Evolutionary conservation across 2,329 filamentous ascomycete genomes (phyloP).

Genomic region (Macrophomina tecta): DNA sequence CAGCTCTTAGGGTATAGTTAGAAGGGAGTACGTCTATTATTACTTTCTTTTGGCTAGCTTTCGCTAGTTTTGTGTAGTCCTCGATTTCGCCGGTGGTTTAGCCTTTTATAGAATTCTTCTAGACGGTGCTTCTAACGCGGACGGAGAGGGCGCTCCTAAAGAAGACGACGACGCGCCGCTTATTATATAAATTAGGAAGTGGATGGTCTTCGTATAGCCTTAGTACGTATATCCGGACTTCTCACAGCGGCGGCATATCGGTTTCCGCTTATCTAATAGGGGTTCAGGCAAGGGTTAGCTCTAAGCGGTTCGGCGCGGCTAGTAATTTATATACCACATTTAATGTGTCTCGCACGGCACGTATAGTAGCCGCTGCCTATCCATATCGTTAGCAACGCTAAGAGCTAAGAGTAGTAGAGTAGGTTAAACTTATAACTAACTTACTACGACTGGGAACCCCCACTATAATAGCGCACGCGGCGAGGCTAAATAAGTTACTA

Average conservation of each 20-base stretch:
- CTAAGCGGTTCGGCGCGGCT: too few species aligned
- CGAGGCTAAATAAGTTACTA: too few species aligned
- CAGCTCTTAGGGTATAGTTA: constrained; percentile 26
- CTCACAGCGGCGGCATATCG: constrained; percentile 30
- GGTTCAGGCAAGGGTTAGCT: neutral
- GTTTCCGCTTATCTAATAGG: constrained; percentile 30
- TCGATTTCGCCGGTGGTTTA: too few species aligned
- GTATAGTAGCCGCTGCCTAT: constrained; percentile 26
- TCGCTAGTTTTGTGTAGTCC: neutral
- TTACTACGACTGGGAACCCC: constrained; percentile 27
- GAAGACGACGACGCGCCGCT: constrained; percentile 6
- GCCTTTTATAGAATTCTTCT: neutral
- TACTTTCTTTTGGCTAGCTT: constrained; percentile 5
- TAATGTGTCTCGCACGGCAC: constrained; percentile 26
- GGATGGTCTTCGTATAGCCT: constrained; percentile 30
- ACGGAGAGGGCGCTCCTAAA: neutral
- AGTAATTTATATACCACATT: constrained; percentile 23
- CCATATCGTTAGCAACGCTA: too few species aligned
- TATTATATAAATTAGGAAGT: constrained; percentile 28
- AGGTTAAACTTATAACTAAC: neutral
- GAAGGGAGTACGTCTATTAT: constrained; percentile 9
- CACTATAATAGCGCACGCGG: constrained; percentile 17
- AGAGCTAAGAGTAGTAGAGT: too few species aligned
- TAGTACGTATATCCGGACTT: constrained; percentile 31
- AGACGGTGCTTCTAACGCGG: neutral